Conservation (phyloP, 306 rosid species). For the Betula pendula region DNA sequence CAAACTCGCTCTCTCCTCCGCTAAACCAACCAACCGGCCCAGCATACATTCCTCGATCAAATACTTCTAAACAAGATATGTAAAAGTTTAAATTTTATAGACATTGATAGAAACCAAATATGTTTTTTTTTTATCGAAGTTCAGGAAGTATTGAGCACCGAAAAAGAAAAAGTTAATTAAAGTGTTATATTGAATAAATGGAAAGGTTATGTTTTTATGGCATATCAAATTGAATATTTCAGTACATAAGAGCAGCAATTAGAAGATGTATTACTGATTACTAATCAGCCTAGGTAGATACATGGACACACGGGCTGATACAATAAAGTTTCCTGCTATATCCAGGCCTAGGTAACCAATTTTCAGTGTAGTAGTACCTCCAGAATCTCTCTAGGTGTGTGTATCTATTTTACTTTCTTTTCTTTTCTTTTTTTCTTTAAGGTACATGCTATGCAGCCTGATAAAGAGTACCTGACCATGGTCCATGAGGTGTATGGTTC, state of each 20-base stretch:
- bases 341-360: constrained; percentile 1
- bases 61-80: constrained; percentile 57
- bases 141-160: constrained; percentile 17
- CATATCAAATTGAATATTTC: constrained; percentile 10
- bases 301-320: not conserved
- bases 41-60: constrained; percentile 97
- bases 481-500: not conserved
- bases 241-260: not conserved
- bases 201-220: not conserved
- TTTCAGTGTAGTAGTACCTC: not conserved
- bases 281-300: not conserved
- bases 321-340: not conserved
- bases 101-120: not conserved
- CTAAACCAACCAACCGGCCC: constrained; percentile 99
- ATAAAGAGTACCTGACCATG: not conserved
- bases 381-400: not conserved
- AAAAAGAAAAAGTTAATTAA: not conserved
- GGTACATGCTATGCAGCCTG: not conserved
- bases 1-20: constrained; percentile 97
- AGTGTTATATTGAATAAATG: not conserved
- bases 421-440: not conserved
- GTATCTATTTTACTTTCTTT: not conserved
- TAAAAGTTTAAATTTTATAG: constrained; percentile 12
- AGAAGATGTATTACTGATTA: not conserved
- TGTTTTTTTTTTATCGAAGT: not conserved